These are phyloP conservation scores for Biancaea sappan DNA, from an alignment of 306 rosid species.

Conservation along the genomic window DNA sequence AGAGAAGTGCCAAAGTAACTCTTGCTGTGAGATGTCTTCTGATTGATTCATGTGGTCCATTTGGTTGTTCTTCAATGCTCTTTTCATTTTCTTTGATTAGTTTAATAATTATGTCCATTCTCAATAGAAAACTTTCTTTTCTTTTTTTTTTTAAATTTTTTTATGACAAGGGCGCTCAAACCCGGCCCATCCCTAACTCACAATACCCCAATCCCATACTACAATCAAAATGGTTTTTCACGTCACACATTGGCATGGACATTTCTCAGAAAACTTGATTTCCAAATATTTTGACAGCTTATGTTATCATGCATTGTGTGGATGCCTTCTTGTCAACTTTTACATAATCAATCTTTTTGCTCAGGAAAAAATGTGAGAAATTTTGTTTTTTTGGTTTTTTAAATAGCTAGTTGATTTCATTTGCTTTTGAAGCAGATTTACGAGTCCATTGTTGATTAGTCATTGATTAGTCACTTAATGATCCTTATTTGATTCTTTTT, in stretches of 20 bases:
- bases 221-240: no score
- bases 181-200: no score
- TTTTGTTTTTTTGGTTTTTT: no score
- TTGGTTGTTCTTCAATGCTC: neutral
- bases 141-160: no score
- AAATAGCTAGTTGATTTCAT: constrained; percentile 10
- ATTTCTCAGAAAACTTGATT: constrained; percentile 15
- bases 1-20: neutral
- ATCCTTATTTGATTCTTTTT: constrained; percentile 11
- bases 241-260: neutral
- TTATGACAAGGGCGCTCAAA: no score
- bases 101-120: neutral
- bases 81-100: neutral
- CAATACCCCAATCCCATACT: no score
- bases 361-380: no score
- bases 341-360: constrained; percentile 18
- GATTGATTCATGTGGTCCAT: constrained; percentile 28
- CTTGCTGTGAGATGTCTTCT: constrained; percentile 14
- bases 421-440: neutral
- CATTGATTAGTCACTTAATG: constrained; percentile 34
- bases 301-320: neutral
- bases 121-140: neutral
- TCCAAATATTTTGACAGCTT: neutral
- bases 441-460: constrained; percentile 14
- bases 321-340: no score